Evolutionary conservation across 345 rosid genomes (phyloP).

Genomic region (Eucalyptus pauciflora): DNA sequence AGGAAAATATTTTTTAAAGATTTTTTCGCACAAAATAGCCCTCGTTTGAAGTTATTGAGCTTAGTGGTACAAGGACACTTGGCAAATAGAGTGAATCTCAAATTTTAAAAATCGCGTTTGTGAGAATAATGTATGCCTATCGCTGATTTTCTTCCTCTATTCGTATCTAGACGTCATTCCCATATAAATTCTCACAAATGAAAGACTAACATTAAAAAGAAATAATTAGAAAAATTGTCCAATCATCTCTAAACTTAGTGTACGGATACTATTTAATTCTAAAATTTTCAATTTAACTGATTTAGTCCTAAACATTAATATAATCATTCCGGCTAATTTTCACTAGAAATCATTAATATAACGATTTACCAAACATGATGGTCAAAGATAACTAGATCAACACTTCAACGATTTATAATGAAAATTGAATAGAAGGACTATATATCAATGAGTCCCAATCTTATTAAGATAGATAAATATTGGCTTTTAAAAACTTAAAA

Average conservation of each 20-base stretch:
- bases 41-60: neutral
- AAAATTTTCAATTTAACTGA: too few relatives aligned
- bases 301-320: neutral
- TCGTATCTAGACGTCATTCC: neutral
- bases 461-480: neutral
- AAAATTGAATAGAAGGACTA: neutral
- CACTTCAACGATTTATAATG: neutral
- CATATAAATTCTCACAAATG: neutral
- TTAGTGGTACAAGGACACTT: neutral
- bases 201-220: neutral
- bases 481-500: neutral
- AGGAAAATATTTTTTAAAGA: neutral
- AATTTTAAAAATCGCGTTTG: neutral
- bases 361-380: neutral
- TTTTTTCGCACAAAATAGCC: neutral
- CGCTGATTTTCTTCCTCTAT: neutral
- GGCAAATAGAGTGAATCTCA: neutral
- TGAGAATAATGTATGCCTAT: neutral
- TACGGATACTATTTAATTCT: too few relatives aligned
- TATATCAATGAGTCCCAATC: neutral
- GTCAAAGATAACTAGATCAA: neutral
- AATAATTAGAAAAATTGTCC: neutral
- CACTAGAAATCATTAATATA: neutral
- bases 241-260: too few relatives aligned
- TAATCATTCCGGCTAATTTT: neutral